A percentile compares a stretch with the other conserved stretches of the same genome.
Conservation (phyloP, 2,329 filamentous ascomycete genomes). For the Neospermospora avenae region DNA sequence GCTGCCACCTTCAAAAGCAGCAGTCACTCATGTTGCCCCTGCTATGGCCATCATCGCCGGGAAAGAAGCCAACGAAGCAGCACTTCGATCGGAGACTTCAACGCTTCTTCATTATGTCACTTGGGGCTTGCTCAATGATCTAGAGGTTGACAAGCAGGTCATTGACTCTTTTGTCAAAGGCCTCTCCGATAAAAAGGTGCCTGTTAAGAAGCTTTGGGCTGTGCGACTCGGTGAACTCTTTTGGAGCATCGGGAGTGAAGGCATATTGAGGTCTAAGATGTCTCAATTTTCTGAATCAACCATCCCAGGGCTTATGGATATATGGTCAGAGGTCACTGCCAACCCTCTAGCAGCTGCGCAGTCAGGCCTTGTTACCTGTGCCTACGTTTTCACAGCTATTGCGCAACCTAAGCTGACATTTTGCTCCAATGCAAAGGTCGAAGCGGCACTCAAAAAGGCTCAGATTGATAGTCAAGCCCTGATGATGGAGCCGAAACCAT, state of each 20-base stretch:
- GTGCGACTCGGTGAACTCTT: constrained; percentile 70
- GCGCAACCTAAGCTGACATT: constrained; percentile 51
- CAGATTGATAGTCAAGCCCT: constrained; percentile 64
- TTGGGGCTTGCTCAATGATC: constrained; percentile 57
- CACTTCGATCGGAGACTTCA: constrained; percentile 71
- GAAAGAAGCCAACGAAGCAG: constrained; percentile 88
- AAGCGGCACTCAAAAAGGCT: constrained; percentile 57
- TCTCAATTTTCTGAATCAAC: constrained; percentile 51
- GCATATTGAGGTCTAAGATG: constrained; percentile 46
- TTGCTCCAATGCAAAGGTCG: constrained; percentile 52
- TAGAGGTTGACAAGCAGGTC: constrained; percentile 62
- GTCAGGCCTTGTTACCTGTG: constrained; percentile 75
- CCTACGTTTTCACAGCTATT: constrained; percentile 70
- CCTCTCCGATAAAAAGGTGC: constrained; percentile 77
- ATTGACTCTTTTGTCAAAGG: constrained; percentile 76
- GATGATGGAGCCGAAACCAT: constrained; percentile 72
- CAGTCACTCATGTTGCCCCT: constrained; percentile 64
- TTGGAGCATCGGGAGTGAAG: constrained; percentile 49
- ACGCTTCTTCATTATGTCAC: constrained; percentile 65
- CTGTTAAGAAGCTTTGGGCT: constrained; percentile 77
- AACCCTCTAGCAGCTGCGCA: constrained; percentile 80
- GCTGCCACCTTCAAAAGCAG: constrained; percentile 55
- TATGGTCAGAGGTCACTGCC: constrained; percentile 72
- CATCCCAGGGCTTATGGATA: constrained; percentile 57
- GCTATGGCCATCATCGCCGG: constrained; percentile 65